Evolutionary conservation across 73 alveolate species (phyloP).

Genomic region (Paramecium biaurelia): DNA sequence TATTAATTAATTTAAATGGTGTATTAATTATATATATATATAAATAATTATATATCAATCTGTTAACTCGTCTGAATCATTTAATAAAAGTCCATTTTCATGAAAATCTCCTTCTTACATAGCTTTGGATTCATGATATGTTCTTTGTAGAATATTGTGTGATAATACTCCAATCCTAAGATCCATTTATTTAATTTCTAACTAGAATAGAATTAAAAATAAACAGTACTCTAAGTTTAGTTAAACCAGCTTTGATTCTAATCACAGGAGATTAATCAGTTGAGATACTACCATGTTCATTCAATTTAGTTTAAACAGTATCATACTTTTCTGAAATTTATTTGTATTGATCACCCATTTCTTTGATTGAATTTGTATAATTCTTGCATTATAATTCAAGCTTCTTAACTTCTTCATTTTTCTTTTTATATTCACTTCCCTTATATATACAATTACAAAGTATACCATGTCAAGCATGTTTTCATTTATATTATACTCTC

Average conservation of each 20-base stretch:
- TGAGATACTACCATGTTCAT: constrained; percentile 53
- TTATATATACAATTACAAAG: background rate
- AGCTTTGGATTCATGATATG: background rate
- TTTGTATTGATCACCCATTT: constrained; percentile 41
- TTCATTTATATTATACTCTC: constrained; percentile 52
- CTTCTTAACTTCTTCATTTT: constrained; percentile 46
- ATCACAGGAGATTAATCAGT: constrained; percentile 62
- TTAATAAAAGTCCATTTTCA: constrained; percentile 34
- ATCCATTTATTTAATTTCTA: constrained; percentile 59
- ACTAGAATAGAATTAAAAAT: background rate
- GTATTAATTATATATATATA: background rate
- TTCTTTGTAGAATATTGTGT: constrained; percentile 42
- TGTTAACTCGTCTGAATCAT: constrained; percentile 28
- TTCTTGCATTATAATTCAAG: constrained; percentile 39
- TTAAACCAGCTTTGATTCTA: constrained; percentile 52
- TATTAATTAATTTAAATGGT: background rate
- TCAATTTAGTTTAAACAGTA: background rate
- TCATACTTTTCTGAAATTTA: constrained; percentile 52
- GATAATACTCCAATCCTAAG: constrained; percentile 55
- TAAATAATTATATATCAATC: background rate
- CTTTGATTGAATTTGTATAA: constrained; percentile 43
- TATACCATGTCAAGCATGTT: constrained; percentile 3
- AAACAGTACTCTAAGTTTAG: constrained; percentile 34
- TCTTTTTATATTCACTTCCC: constrained; percentile 50
- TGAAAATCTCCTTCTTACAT: background rate